phyloP scores from a whole-genome alignment of 495 filamentous ascomycete genomes.

The Penicillium odoratum region DNA sequence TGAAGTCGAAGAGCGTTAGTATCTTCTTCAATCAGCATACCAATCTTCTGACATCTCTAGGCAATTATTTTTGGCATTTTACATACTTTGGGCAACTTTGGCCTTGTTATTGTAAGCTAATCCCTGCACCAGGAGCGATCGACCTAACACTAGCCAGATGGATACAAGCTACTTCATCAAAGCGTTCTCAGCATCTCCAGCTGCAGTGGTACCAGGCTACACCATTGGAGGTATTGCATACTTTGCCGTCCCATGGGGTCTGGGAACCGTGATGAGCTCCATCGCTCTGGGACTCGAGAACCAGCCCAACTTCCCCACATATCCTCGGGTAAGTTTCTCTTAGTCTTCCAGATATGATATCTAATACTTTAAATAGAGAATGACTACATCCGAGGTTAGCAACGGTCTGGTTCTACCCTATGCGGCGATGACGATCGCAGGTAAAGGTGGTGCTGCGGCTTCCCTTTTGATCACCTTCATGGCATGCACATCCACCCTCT shows the following conservation, averaged over 20 bases:
- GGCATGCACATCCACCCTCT: slow-evolving; percentile 45
- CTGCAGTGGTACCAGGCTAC: slow-evolving; percentile 43
- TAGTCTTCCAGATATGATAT: background rate
- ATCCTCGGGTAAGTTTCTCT: slow-evolving; percentile 33
- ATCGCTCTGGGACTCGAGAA: slow-evolving; percentile 42
- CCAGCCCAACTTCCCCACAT: slow-evolving; percentile 43
- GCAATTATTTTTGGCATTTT: slow-evolving; percentile 47
- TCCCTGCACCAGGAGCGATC: background rate
- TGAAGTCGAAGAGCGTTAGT: slow-evolving; percentile 4
- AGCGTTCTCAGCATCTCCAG: slow-evolving; percentile 41
- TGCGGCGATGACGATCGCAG: slow-evolving; percentile 42
- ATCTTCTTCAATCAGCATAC: background rate
- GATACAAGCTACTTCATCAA: slow-evolving; percentile 51
- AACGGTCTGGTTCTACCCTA: slow-evolving; percentile 44
- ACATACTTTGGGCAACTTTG: slow-evolving; percentile 43
- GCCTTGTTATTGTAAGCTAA: slow-evolving; percentile 37
- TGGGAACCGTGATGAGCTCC: slow-evolving; percentile 45
- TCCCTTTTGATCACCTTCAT: slow-evolving; percentile 47
- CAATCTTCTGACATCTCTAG: slow-evolving; percentile 14
- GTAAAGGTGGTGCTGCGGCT: slow-evolving; percentile 43
- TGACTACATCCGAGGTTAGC: slow-evolving; percentile 40
- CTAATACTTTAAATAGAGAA: slow-evolving; percentile 22
- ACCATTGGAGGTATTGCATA: slow-evolving; percentile 46
- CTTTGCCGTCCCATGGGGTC: slow-evolving; percentile 45
- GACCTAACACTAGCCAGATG: slow-evolving; percentile 25